Base-by-base conservation (phyloP, 1,139 yeast species). In the Protomyces gravidus region DNA sequence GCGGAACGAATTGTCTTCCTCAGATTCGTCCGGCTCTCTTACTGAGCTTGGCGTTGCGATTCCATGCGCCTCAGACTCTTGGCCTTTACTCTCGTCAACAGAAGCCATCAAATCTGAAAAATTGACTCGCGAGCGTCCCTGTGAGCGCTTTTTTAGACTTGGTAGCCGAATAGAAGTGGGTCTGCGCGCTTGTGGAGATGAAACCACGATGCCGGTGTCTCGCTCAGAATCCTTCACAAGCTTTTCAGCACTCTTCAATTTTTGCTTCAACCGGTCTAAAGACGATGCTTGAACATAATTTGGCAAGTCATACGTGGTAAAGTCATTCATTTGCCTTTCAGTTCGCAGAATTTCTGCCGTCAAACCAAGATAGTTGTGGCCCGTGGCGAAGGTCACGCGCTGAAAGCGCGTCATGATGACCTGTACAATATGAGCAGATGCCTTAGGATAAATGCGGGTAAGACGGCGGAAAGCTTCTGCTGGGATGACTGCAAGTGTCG, bases 401-500 rank as follows among this genome's bases (percentile, higher is more conserved):
- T 89, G 89, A 61, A 92, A 77, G 64, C 96, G 80, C 1, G 95
- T 85, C 63, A 90, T 75, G 17, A 92, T 89, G 81, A 92, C 89
- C 65, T 95, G 96, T 6, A 92, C 94, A 50, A 92, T 90, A 70
- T 90, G 96, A 0, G 97, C 87, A 0, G 96, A 85, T 0, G 96
- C 88, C 65, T 86, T 82, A 5, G 98, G 97, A 68, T 84, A 88
- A 66, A 84, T 87, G 40, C 76, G 69, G 13, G 88, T 86, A 50
- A 92, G 79, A 61, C 86, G 76, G 60, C 81, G 79, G 67, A 92
- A 92, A 0, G 97, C 89, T 27, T 82, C 83, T 1, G 84, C 82
- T 0, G 98, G 98, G 15, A 92, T 89, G 45, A 92, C 86, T 0
- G 97, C 96, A 61, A 92, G 84, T 0, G 97, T 90, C 27, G 95